Percentiles rank a stretch among this genome's conserved stretches.
Conservation (phyloP, 140 eudicot genomes). For the Senecio squalidus region DNA sequence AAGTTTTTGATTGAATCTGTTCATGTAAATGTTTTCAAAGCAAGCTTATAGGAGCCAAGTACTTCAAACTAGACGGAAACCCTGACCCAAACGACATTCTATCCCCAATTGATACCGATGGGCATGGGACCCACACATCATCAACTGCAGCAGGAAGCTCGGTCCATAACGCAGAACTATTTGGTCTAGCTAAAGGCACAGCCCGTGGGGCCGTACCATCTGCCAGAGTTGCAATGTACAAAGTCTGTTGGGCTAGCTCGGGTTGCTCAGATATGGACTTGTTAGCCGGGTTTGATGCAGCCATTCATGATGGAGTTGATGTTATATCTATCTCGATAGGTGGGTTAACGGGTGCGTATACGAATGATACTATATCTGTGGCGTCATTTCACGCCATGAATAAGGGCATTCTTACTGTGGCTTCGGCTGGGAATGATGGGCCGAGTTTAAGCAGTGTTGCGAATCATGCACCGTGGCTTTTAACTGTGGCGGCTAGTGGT, state of each 20-base stretch:
- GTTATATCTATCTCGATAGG: constrained; percentile 84
- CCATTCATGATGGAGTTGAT: constrained; percentile 88
- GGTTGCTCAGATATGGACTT: constrained; percentile 93
- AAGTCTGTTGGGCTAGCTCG: constrained; percentile 77
- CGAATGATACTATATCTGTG: constrained; percentile 49
- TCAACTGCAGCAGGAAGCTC: constrained; percentile 74
- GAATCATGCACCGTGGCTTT: constrained; percentile 89
- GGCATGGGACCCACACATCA: constrained; percentile 97
- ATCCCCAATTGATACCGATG: constrained; percentile 79
- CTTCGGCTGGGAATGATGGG: constrained; percentile 87
- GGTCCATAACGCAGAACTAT: constrained; percentile 60
- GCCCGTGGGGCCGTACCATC: constrained; percentile 95
- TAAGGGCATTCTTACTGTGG: constrained; percentile 74
- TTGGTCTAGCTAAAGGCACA: constrained; percentile 74
- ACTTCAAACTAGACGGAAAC: constrained; percentile 69
- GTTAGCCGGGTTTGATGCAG: constrained; percentile 86
- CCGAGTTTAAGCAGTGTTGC: constrained; percentile 47
- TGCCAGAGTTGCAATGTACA: constrained; percentile 87
- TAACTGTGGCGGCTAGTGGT: constrained; percentile 88
- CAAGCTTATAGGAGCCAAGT: constrained; percentile 87
- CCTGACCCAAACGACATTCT: constrained; percentile 64
- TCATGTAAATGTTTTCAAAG: constrained; percentile 28
- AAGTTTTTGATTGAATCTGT: neutral
- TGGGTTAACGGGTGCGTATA: constrained; percentile 48
- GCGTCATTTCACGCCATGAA: constrained; percentile 83